Base-by-base conservation (phyloP, 2,329 filamentous ascomycete species). In the Hysterium pulicare region DNA sequence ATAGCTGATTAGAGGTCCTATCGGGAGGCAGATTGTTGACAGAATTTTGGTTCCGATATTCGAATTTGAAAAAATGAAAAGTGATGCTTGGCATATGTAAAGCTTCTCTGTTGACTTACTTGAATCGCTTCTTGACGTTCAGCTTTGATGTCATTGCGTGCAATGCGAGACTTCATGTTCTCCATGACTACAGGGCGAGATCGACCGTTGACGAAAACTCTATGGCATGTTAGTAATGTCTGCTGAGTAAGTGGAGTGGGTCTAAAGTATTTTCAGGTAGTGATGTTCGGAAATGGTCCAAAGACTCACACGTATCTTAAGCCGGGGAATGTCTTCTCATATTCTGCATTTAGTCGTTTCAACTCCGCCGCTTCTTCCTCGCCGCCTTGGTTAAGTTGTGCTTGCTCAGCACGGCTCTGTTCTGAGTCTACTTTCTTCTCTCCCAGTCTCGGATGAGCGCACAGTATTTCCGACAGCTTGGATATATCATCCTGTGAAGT, bases 201-300 rank as follows among this genome's bases (percentile, higher is more conserved):
- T 35, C 90, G 78, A 1, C 88, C 89, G 62, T 95, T 90, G 42
- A 96, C 91, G 64, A 95, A 96, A 15, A 91, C 87, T 33, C 78
- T 82, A 49, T 19, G 33, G 16, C 13, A 28, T 8, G 24, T 8
- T 7, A 28, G 13, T 7, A 28, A 13, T 7, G 13, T 28, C 13
- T 8, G 24, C 13, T 13, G 24, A 28, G 24, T 28, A 8, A n/a
- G n/a, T n/a, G n/a, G n/a, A n/a, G n/a, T n/a, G n/a, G n/a, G n/a
- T n/a, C n/a, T n/a, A n/a, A n/a, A n/a, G n/a, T n/a, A n/a, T n/a
- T n/a, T n/a, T n/a, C n/a, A n/a, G n/a, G n/a, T n/a, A n/a, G n/a
- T n/a, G n/a, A n/a, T n/a, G n/a, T n/a, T n/a, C n/a, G n/a, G n/a
- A n/a, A n/a, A n/a, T n/a, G n/a, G n/a, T n/a, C n/a, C n/a, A n/a